Evolutionary conservation across 495 filamentous ascomycete species (phyloP).

Genomic region (Elaphomyces granulatus): DNA sequence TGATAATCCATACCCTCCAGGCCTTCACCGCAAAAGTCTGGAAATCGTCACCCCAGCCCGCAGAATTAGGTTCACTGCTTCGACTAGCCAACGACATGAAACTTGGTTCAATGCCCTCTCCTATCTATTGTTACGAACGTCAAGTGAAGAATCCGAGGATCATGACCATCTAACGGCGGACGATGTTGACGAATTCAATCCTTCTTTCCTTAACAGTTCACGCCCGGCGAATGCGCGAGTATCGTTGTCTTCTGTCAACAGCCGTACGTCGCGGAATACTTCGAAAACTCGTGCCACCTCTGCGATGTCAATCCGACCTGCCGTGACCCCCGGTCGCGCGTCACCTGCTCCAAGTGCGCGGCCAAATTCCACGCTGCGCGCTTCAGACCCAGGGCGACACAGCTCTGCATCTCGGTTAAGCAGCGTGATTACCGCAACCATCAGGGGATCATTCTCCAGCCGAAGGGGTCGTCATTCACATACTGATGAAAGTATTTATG

Average conservation of each 20-base stretch:
- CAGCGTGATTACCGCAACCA: conserved; percentile 30
- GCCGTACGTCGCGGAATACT: conserved; percentile 45
- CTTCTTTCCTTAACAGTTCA: conserved; percentile 41
- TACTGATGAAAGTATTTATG: conserved; percentile 42
- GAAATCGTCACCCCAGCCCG: conserved; percentile 82
- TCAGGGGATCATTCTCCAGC: conserved; percentile 31
- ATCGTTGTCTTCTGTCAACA: conserved; percentile 75
- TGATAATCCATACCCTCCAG: conserved; percentile 90
- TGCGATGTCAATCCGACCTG: conserved; percentile 31
- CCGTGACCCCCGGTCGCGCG: conserved; percentile 27
- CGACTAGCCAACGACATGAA: conserved; percentile 85
- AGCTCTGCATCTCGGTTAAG: conserved; percentile 31
- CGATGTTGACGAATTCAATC: conserved; percentile 86
- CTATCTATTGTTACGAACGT: conserved; percentile 71
- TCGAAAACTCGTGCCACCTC: conserved; percentile 37
- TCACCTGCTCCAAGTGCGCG: conserved; percentile 31
- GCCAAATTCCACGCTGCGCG: conserved; percentile 26
- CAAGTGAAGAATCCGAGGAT: conserved; percentile 42
- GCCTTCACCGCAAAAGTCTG: conserved; percentile 84
- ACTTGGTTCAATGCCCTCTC: conserved; percentile 98
- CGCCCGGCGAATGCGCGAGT: conserved; percentile 39
- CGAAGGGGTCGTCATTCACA: conserved; percentile 25
- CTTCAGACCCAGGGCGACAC: conserved; percentile 24
- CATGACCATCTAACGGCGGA: conserved; percentile 50
- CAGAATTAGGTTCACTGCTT: conserved; percentile 80